Conservation (phyloP, 148 eudicot species). For the Camellia lanceoleosa region DNA sequence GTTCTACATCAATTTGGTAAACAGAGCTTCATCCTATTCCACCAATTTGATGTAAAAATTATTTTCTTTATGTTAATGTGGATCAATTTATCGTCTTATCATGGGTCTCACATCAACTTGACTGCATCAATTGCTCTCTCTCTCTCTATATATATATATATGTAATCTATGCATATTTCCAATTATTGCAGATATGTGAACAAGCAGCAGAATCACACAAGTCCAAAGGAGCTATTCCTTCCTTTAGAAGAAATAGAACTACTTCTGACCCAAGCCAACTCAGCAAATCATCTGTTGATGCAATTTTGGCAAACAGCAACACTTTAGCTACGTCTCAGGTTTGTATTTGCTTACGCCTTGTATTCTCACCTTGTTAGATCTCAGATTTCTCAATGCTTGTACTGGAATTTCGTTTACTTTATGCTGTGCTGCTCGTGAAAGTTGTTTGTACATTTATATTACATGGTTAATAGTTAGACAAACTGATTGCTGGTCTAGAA, state of each 20-base stretch:
- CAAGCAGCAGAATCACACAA: slow-evolving; percentile 98
- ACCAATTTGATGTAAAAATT: too few relatives aligned
- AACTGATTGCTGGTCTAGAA: not conserved
- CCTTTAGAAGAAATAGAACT: slow-evolving; percentile 65
- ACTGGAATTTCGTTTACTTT: not conserved
- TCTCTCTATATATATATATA: too few relatives aligned
- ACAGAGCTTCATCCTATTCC: too few relatives aligned
- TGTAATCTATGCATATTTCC: not conserved
- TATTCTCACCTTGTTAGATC: not conserved
- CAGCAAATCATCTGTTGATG: slow-evolving; percentile 85
- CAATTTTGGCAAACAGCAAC: slow-evolving; percentile 55
- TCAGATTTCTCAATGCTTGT: not conserved
- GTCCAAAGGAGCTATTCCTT: slow-evolving; percentile 71
- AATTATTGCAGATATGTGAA: slow-evolving; percentile 78
- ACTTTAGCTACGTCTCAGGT: slow-evolving; percentile 65
- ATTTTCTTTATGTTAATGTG: too few relatives aligned
- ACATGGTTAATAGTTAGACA: not conserved
- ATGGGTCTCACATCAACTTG: too few relatives aligned
- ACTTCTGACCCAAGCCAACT: slow-evolving; percentile 62
- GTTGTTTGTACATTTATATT: not conserved
- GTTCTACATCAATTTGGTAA: too few relatives aligned
- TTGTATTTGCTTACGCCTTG: not conserved
- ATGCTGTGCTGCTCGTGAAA: not conserved
- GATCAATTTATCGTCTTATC: too few relatives aligned
- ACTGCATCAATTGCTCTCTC: too few relatives aligned